Base-by-base conservation (phyloP, 768 basidiomycete species). In the Lactifluus pinguis region DNA sequence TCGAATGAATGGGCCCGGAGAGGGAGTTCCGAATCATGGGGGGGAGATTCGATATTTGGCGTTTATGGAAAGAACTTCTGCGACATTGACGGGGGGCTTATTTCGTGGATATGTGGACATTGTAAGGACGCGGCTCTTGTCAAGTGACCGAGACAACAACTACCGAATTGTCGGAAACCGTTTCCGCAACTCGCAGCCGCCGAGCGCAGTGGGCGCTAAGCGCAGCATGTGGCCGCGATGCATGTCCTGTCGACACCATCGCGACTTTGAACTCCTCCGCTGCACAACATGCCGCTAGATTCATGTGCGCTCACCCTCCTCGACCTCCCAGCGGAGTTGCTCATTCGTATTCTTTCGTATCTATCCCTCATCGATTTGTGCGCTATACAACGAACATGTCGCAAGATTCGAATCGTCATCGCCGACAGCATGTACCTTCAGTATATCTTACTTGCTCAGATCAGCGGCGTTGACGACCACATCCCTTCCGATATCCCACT, bases 401-500 rank as follows among this genome's bases (percentile, higher is more conserved):
- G 29, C 55, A 55, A 32, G 49, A 25, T 48, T 30, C 48, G 47
- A 36, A 7, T 9, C 30, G 41, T 61, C 29, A 45, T 61, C 30
- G 17, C 50, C 30, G 44, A 39, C 6, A 57, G 49, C 50, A 17
- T 45, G 7, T 47, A 57, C 34, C 60, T 61, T 19, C 60, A 61
- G 44, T 61, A 61, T 30, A 30, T 57, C 5, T 11, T 61, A 1
- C 60, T 19, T 19, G 3, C 38, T 13, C 55, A 61, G 4, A 47
- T 61, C 29, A 52, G 56, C 3, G 55, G 60, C 36, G 60, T 61
- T 19, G 55, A 49, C 15, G 60, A 53, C 55, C 36, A 57, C 50
- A 19, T 61, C 0, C 60, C 55, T 25, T 49, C 38, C 29, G 32
- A 52, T 6, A 30, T 11, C 29, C 45, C 60, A 19, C 42, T 57